phyloP scores from a whole-genome alignment of 2,329 filamentous ascomycete genomes.

The Akanthomyces muscarius region DNA sequence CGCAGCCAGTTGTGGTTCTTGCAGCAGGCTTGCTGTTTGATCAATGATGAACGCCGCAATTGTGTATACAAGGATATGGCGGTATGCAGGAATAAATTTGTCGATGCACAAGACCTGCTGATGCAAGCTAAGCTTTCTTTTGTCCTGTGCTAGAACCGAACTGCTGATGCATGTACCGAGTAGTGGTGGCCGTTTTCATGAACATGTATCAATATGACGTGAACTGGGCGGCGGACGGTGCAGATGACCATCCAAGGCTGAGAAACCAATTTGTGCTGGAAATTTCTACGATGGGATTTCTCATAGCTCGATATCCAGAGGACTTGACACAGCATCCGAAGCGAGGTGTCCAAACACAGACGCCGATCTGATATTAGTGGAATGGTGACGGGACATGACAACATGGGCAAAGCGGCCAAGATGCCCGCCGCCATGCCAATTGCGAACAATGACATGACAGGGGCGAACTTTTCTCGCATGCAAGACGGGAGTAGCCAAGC shows the following conservation, averaged over 20 bases:
- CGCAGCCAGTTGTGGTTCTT: too few species aligned
- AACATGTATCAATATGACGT: neutral
- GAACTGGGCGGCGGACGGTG: neutral
- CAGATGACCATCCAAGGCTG: neutral
- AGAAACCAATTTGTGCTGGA: neutral
- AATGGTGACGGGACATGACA: too few species aligned
- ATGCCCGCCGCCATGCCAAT: too few species aligned
- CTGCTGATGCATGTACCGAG: neutral
- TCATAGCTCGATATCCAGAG: too few species aligned
- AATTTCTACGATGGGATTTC: neutral
- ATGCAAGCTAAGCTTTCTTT: neutral
- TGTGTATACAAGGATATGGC: neutral
- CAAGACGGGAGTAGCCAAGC: too few species aligned
- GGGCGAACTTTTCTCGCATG: too few species aligned
- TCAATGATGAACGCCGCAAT: neutral
- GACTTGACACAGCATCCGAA: too few species aligned
- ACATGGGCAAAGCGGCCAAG: too few species aligned
- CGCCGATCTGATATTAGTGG: too few species aligned
- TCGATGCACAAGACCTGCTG: neutral
- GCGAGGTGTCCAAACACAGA: too few species aligned
- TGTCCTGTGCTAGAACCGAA: neutral
- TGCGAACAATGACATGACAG: too few species aligned
- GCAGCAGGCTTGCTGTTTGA: neutral
- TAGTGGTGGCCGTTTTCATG: neutral
- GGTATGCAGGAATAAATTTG: neutral